These are phyloP conservation scores for Athelia sp. DNA, from an alignment of 1,284 basidiomycete species.

Conservation along the genomic window DNA sequence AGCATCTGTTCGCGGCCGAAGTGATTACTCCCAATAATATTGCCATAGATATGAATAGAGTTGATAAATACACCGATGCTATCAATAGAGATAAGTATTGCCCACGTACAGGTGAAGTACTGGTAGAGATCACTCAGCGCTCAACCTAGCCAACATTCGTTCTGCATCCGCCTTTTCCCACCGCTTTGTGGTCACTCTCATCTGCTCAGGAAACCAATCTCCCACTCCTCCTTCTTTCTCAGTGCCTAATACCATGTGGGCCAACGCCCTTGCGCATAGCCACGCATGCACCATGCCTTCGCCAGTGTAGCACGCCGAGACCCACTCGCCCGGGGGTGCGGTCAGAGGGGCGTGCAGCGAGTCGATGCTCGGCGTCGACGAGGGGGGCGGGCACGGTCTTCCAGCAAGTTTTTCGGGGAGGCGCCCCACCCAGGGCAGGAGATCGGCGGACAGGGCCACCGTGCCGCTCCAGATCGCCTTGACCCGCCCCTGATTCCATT, in stretches of 20 bases:
- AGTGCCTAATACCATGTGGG: slow-evolving; percentile 46
- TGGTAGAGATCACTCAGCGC: no score
- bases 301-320: slow-evolving; percentile 54
- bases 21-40: no score
- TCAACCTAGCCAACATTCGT: slow-evolving; percentile 6
- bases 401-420: slow-evolving; percentile 35
- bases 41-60: no score
- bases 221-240: slow-evolving; percentile 24
- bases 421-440: slow-evolving; percentile 52
- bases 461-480: slow-evolving; percentile 58
- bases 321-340: slow-evolving; percentile 39
- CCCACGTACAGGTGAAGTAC: no score
- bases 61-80: no score
- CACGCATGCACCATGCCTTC: slow-evolving; percentile 69
- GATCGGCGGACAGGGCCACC: slow-evolving; percentile 48
- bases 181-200: slow-evolving; percentile 43
- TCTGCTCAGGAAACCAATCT: slow-evolving; percentile 46
- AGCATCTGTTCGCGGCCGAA: no score
- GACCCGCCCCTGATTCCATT: slow-evolving; percentile 32
- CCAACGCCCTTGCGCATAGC: slow-evolving; percentile 52
- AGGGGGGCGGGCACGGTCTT: slow-evolving; percentile 17
- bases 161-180: slow-evolving; percentile 31
- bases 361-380: background rate
- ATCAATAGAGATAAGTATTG: no score
- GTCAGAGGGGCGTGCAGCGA: background rate